These are phyloP conservation scores for Heimioporus sp. DNA, from an alignment of 768 basidiomycete species.

Conservation along the genomic window DNA sequence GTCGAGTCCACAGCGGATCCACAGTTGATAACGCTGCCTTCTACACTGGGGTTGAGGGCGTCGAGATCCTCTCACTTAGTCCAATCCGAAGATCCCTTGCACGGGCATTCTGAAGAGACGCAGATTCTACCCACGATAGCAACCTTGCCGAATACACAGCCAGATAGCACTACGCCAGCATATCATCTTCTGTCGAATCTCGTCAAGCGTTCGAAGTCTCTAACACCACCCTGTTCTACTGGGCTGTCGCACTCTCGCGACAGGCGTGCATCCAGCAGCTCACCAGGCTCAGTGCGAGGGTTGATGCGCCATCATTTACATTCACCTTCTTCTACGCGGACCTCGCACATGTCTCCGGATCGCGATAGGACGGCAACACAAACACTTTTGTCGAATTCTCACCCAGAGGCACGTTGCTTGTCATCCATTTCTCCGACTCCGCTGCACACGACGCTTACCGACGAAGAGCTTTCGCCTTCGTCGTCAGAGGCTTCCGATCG, in stretches of 20 bases:
- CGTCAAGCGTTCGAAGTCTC: slow-evolving; percentile 36
- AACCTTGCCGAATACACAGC: slow-evolving; percentile 33
- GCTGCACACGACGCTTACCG: slow-evolving; percentile 52
- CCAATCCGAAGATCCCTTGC: slow-evolving; percentile 6
- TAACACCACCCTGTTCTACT: slow-evolving; percentile 22
- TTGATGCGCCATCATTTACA: slow-evolving; percentile 4
- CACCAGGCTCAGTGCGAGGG: slow-evolving; percentile 26
- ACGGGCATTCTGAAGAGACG: not conserved
- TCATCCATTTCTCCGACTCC: slow-evolving; percentile 15
- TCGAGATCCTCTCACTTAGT: slow-evolving; percentile 28
- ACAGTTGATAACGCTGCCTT: slow-evolving; percentile 57
- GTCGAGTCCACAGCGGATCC: slow-evolving; percentile 56
- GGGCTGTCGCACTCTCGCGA: slow-evolving; percentile 32
- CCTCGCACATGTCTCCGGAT: slow-evolving; percentile 10
- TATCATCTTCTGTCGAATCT: slow-evolving; percentile 63
- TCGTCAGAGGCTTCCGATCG: slow-evolving; percentile 57
- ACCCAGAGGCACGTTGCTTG: slow-evolving; percentile 33
- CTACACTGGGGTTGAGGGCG: slow-evolving; percentile 64
- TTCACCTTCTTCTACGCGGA: slow-evolving; percentile 15
- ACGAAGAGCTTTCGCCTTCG: slow-evolving; percentile 50
- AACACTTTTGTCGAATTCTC: slow-evolving; percentile 17
- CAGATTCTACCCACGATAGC: not conserved
- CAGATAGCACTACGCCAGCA: slow-evolving; percentile 52
- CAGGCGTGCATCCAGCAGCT: slow-evolving; percentile 35
- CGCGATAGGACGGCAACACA: slow-evolving; percentile 7